Evolutionary conservation across 176 grass and related monocot genomes (phyloP).

Genomic region (Hsuehochloa calcarea): DNA sequence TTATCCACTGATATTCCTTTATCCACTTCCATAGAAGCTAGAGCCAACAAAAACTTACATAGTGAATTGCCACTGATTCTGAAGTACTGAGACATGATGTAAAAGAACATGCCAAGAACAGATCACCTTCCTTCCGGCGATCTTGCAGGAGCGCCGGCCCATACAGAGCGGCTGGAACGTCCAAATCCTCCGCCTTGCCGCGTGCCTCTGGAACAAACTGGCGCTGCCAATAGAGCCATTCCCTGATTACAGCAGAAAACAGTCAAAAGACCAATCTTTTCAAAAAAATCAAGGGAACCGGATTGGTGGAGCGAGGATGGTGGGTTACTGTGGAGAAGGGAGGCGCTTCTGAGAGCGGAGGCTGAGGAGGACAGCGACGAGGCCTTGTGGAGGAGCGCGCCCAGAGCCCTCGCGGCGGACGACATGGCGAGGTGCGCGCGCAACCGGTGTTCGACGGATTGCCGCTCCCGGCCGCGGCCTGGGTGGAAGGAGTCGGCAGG

Average conservation of each 20-base stretch:
- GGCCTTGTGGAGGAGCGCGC: constrained; percentile 43
- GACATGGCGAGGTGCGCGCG: constrained; percentile 44
- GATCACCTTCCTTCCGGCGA: constrained; percentile 94
- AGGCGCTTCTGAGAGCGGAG: constrained; percentile 39
- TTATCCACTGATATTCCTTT: background rate
- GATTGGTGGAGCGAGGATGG: constrained; percentile 12
- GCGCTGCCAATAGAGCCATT: background rate
- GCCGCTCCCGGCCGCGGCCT: background rate
- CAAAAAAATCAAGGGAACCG: background rate
- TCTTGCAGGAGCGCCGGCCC: constrained; percentile 96
- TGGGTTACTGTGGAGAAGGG: constrained; percentile 31
- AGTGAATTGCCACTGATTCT: background rate
- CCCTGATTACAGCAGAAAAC: constrained; percentile 34
- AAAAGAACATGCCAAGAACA: background rate
- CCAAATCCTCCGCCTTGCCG: constrained; percentile 55
- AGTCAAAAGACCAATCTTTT: background rate
- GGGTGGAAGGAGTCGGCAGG: background rate
- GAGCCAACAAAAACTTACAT: background rate
- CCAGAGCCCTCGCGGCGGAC: constrained; percentile 48
- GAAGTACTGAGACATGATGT: background rate
- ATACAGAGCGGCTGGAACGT: constrained; percentile 75
- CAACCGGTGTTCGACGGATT: constrained; percentile 43
- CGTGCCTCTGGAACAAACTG: constrained; percentile 14
- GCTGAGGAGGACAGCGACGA: constrained; percentile 30
- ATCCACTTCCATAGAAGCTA: background rate